Evolutionary conservation across 805 yeast species (phyloP).

Genomic region (Metschnikowia sp.): DNA sequence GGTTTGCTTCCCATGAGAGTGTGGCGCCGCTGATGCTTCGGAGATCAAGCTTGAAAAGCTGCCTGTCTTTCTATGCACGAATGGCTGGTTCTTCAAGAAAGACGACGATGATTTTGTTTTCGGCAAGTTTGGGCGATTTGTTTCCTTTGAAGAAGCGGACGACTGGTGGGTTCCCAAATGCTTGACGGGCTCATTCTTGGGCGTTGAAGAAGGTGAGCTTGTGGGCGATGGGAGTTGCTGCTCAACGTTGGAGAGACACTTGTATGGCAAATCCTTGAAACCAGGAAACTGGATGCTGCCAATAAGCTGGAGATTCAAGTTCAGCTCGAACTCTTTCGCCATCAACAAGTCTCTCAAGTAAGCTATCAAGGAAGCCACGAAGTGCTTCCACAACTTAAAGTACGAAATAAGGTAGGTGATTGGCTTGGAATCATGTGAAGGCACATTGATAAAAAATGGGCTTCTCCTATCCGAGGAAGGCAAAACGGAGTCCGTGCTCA

Average conservation of each 20-base stretch:
- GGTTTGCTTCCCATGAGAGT: not conserved
- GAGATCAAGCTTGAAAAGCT: constrained; percentile 13
- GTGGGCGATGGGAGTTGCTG: constrained; percentile 14
- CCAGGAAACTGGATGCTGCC: constrained; percentile 40
- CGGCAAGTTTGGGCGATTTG: constrained; percentile 22
- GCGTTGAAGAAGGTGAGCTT: constrained; percentile 10
- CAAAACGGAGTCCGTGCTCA: constrained; percentile 14
- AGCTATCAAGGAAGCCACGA: constrained; percentile 34
- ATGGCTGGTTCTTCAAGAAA: constrained; percentile 22
- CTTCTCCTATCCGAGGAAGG: constrained; percentile 33
- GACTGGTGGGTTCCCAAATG: constrained; percentile 3
- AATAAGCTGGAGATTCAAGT: constrained; percentile 36
- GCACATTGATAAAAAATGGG: constrained; percentile 40
- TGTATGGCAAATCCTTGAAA: constrained; percentile 40
- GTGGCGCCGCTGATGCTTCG: constrained; percentile 2
- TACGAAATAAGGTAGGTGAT: constrained; percentile 35
- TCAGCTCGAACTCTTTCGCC: constrained; percentile 42
- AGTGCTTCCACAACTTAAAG: constrained; percentile 41
- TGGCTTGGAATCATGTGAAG: constrained; percentile 36
- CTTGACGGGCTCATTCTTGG: constrained; percentile 13
- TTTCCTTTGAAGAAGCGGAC: constrained; percentile 6
- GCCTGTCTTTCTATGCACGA: constrained; percentile 18
- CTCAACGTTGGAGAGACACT: constrained; percentile 14
- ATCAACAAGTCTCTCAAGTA: constrained; percentile 43
- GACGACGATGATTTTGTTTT: constrained; percentile 24